Percentiles rank a stretch among this genome's conserved stretches.
phyloP scores from a whole-genome alignment of 2,329 filamentous ascomycete genomes.

The Tolypocladium tundrense region DNA sequence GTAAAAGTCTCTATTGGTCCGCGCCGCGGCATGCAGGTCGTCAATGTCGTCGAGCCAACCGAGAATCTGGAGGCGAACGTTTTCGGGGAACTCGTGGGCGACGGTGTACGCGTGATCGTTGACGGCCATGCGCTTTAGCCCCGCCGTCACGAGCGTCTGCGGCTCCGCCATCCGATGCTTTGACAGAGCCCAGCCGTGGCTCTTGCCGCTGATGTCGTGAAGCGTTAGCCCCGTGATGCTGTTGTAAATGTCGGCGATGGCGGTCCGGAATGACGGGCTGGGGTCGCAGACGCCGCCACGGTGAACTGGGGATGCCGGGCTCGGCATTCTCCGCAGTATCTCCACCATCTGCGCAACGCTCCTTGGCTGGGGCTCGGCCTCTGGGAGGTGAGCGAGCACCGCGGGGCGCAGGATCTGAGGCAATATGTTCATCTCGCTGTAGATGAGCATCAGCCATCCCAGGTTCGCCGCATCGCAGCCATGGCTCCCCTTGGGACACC shows the following conservation, averaged over 20 bases:
- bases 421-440: constrained; percentile 35
- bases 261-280: constrained; percentile 32
- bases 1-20: constrained; percentile 32
- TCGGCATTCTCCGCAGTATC: constrained; percentile 30
- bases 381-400: constrained; percentile 12
- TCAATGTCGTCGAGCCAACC: constrained; percentile 25
- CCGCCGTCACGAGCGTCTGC: constrained; percentile 19
- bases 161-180: constrained; percentile 25
- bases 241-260: constrained; percentile 40
- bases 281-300: constrained; percentile 39
- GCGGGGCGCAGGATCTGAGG: constrained; percentile 26
- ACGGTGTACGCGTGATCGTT: constrained; percentile 20
- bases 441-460: constrained; percentile 43
- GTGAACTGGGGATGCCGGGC: constrained; percentile 29
- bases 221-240: constrained; percentile 39
- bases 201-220: constrained; percentile 34
- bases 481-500: constrained; percentile 39
- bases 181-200: constrained; percentile 39
- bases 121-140: constrained; percentile 21
- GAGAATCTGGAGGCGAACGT: constrained; percentile 29
- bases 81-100: constrained; percentile 22
- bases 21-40: constrained; percentile 32
- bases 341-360: constrained; percentile 37
- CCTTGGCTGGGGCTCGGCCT: constrained; percentile 16
- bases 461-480: constrained; percentile 42